Percentiles rank a stretch among this genome's conserved stretches.
Conservation (phyloP, 208 protist genomes). For the Trypanosoma grayi region DNA sequence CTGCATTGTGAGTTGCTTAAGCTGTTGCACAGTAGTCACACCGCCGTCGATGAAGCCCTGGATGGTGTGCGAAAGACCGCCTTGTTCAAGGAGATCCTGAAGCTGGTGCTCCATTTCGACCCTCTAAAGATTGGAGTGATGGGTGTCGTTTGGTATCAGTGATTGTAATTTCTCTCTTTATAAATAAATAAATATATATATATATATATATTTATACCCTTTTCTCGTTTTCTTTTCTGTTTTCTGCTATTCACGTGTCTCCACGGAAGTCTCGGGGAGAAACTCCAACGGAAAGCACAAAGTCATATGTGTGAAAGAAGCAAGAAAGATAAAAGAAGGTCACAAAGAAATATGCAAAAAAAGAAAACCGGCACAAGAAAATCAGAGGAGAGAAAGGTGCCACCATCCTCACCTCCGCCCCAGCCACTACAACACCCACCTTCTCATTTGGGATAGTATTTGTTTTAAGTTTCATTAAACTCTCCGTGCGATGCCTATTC, state of each 20-base stretch:
- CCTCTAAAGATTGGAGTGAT: too few species aligned
- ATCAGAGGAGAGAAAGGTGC: too few species aligned
- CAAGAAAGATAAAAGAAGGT: conserved; percentile 2
- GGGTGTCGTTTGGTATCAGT: neutral
- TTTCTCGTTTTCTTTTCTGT: conserved; percentile 5
- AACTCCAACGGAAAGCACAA: conserved; percentile 10
- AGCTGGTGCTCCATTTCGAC: conserved; percentile 74
- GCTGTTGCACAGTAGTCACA: conserved; percentile 66
- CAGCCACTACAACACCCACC: too few species aligned
- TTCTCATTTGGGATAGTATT: too few species aligned
- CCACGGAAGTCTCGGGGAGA: neutral
- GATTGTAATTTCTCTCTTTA: neutral
- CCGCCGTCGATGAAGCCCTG: conserved; percentile 78
- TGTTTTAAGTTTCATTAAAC: too few species aligned
- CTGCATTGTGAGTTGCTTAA: conserved; percentile 89
- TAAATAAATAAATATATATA: conserved; percentile 3
- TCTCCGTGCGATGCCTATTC: too few species aligned
- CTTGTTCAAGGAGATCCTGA: conserved; percentile 69
- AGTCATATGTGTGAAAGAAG: conserved; percentile 14
- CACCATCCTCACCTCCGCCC: too few species aligned
- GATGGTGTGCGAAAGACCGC: conserved; percentile 76
- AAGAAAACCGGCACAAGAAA: conserved; percentile 11
- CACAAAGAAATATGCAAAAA: conserved; percentile 13
- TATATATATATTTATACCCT: neutral
- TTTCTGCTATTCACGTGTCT: too few species aligned